Evolutionary conservation across 164 flowering plant species (phyloP), one percentile per base, ranked within the genome.

Genomic region (Nymphaea colorata): DNA sequence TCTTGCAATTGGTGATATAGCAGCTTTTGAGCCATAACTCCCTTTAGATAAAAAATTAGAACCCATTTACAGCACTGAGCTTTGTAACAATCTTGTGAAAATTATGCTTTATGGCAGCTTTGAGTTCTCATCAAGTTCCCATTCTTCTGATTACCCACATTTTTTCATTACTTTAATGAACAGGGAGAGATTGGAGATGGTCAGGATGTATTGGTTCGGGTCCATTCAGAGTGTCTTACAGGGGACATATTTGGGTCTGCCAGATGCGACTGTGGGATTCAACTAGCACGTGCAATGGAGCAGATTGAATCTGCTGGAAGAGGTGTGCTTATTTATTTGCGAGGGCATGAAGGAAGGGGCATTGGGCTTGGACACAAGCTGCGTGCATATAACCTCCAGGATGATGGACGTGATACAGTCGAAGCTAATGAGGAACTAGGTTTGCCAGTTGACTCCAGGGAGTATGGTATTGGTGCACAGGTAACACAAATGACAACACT

Each of bases 391-490:
- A 94, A 87, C 73, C 77, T 94, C 51, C 98, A 94, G 69, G 99
- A 94, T 74, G 91, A 74, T 75, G 99, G 98, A 3, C 87, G 89
- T 65, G 98, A 94, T 69, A 91, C 98, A 11, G 99, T 91, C 18
- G 99, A 94, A 80, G 99, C 99, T 64, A 94, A 91, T 66, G 96
- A 87, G 77, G 99, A 94, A 73, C 79, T 94, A 55, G 96, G 98
- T 3, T 74, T 91, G 76, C 96, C 99, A 63, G 86, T 90, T 77
- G 98, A 92, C 82, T 87, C 99, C 5, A 77, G 99, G 42, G 99
- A 95, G 64, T 95, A 95, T 70, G 99, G 99, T 41, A 85, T 95
- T 71, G 99, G 99, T 73, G 99, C 99, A 60, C 99, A 94, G 97
- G 98, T 94, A 75, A 17, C 10, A 61, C 10, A 51, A 51, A 51